Evolutionary conservation across 139 green algal genomes (phyloP).

Genomic region (Chlorella ohadii): DNA sequence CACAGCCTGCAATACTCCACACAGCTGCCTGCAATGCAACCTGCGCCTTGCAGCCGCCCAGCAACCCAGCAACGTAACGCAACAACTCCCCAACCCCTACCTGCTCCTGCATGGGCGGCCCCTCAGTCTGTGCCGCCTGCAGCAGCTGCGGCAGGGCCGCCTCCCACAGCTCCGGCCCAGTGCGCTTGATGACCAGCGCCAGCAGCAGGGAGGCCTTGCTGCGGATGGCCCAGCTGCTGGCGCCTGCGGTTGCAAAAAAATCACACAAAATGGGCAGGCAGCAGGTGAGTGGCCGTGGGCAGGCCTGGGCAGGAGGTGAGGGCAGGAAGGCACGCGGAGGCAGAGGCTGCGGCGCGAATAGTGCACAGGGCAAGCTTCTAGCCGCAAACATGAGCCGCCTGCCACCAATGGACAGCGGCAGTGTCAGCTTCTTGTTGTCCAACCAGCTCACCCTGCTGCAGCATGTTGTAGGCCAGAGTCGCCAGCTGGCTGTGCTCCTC

Average conservation of each 20-base stretch:
- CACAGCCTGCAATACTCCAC: too few species aligned
- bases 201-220: conserved; percentile 80
- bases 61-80: too few species aligned
- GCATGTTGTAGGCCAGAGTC: conserved; percentile 44
- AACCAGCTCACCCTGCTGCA: conserved; percentile 39
- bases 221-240: conserved; percentile 58
- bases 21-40: too few species aligned
- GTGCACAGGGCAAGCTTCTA: too few species aligned
- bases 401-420: too few species aligned
- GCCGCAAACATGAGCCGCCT: too few species aligned
- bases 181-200: conserved; percentile 72
- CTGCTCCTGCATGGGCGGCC: conserved; percentile 47
- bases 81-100: conserved; percentile 47
- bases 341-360: too few species aligned
- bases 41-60: too few species aligned
- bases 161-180: conserved; percentile 59
- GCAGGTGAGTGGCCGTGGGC: neutral
- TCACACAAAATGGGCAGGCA: neutral
- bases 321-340: too few species aligned
- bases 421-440: too few species aligned
- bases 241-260: conserved; percentile 23
- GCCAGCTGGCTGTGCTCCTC: conserved; percentile 53
- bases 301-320: too few species aligned
- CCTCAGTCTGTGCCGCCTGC: conserved; percentile 43
- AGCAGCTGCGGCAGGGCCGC: conserved; percentile 76